phyloP scores from a whole-genome alignment of 805 yeast genomes.

The Saccharomycopsis amapae region DNA sequence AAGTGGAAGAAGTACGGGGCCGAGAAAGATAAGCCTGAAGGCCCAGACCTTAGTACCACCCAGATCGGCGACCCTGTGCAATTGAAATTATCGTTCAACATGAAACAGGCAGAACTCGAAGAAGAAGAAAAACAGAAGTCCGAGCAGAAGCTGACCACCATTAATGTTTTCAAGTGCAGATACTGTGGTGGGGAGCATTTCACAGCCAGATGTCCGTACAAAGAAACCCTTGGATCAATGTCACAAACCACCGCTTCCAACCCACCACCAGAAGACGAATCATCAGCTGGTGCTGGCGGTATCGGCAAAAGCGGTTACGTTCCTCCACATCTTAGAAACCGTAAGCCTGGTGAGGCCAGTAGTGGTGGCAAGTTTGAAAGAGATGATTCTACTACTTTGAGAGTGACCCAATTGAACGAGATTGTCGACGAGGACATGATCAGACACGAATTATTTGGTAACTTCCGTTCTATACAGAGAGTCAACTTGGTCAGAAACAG shows the following conservation, averaged over 20 bases:
- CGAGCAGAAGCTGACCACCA: conserved; percentile 40
- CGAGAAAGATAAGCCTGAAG: conserved; percentile 65
- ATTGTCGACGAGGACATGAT: conserved; percentile 76
- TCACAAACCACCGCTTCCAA: conserved; percentile 27
- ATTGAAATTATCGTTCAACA: conserved; percentile 63
- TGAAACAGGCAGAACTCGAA: conserved; percentile 73
- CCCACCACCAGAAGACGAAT: conserved; percentile 21
- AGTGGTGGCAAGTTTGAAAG: conserved; percentile 32
- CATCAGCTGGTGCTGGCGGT: conserved; percentile 31
- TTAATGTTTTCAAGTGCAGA: conserved; percentile 65
- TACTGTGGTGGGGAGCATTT: conserved; percentile 90
- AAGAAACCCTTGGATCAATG: conserved; percentile 64
- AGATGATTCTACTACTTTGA: conserved; percentile 72
- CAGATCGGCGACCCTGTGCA: conserved; percentile 80
- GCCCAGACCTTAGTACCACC: conserved; percentile 86
- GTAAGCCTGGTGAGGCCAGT: conserved; percentile 36
- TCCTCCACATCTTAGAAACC: conserved; percentile 40
- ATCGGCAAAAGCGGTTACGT: conserved; percentile 31
- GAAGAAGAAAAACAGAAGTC: conserved; percentile 49
- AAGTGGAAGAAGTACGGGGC: conserved; percentile 85
- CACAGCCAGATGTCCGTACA: conserved; percentile 93
- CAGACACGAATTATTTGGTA: conserved; percentile 60
- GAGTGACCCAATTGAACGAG: conserved; percentile 85
- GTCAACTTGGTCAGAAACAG: conserved; percentile 81
- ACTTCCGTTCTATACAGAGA: conserved; percentile 52